Percentiles rank a stretch among this genome's conserved stretches.
phyloP scores from a whole-genome alignment of 208 protist genomes.

The Lotmaria passim region DNA sequence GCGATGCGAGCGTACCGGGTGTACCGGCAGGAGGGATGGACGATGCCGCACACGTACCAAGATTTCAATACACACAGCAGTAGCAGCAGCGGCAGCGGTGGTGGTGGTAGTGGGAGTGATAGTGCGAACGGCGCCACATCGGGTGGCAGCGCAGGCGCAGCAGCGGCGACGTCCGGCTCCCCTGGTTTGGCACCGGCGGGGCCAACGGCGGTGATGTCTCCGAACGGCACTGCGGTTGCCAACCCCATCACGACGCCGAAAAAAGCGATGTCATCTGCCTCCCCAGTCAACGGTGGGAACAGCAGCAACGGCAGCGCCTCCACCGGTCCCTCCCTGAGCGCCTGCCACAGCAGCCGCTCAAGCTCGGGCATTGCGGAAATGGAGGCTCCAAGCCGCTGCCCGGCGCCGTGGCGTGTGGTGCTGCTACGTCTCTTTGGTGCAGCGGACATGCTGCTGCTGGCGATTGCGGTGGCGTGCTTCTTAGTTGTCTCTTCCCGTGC shows the following conservation, averaged over 20 bases:
- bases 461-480: slow-evolving; percentile 33
- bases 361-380: neutral
- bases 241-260: too few species aligned
- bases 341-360: neutral
- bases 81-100: neutral
- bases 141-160: neutral
- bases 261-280: too few species aligned
- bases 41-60: neutral
- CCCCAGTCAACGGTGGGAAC: neutral
- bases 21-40: slow-evolving; percentile 38
- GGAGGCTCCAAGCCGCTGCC: neutral
- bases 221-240: neutral
- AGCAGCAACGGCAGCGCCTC: neutral
- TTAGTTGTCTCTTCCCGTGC: slow-evolving; percentile 27
- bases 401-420: slow-evolving; percentile 29
- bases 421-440: slow-evolving; percentile 49
- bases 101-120: too few species aligned
- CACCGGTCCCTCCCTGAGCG: too few species aligned
- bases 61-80: neutral
- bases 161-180: neutral
- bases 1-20: slow-evolving; percentile 79
- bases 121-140: too few species aligned
- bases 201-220: neutral
- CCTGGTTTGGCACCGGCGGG: too few species aligned
- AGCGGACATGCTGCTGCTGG: slow-evolving; percentile 54